Percentiles rank a stretch among this genome's conserved stretches.
These are phyloP conservation scores for Eucalyptus melliodora DNA, from an alignment of 345 rosid species.

Conservation along the genomic window DNA sequence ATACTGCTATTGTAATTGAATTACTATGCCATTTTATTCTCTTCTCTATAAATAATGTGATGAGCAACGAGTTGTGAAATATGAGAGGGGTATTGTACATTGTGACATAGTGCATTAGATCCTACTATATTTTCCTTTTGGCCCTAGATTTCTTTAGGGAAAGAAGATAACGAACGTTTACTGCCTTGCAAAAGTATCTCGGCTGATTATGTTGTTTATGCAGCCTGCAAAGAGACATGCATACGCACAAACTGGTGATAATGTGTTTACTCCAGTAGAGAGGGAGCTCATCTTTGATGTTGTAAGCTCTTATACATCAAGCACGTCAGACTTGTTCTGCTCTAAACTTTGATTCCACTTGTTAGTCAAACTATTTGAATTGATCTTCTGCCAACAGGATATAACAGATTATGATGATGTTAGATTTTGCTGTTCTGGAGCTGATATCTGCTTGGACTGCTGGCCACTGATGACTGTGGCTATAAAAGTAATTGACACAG, in stretches of 20 bases:
- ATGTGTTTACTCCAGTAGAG: conserved; percentile 80
- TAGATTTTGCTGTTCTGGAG: conserved; percentile 88
- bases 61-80: not conserved
- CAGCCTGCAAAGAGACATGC: conserved; percentile 87
- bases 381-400: conserved; percentile 23
- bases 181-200: not conserved
- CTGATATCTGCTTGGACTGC: conserved; percentile 83
- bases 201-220: not conserved
- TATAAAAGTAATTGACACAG: conserved; percentile 61
- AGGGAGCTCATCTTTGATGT: conserved; percentile 85
- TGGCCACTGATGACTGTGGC: conserved; percentile 78
- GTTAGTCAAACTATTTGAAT: conserved; percentile 1
- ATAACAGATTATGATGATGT: conserved; percentile 88
- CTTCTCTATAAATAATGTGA: not conserved
- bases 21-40: not conserved
- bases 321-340: not conserved
- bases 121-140: not conserved
- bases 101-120: not conserved
- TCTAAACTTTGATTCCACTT: not conserved
- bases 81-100: not conserved
- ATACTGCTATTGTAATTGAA: not conserved
- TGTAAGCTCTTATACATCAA: conserved; percentile 26
- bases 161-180: not conserved
- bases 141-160: not conserved
- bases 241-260: conserved; percentile 58